Evolutionary conservation across 352 stramenopile genomes (phyloP).

Genomic region (Globisporangium sylvaticum): DNA sequence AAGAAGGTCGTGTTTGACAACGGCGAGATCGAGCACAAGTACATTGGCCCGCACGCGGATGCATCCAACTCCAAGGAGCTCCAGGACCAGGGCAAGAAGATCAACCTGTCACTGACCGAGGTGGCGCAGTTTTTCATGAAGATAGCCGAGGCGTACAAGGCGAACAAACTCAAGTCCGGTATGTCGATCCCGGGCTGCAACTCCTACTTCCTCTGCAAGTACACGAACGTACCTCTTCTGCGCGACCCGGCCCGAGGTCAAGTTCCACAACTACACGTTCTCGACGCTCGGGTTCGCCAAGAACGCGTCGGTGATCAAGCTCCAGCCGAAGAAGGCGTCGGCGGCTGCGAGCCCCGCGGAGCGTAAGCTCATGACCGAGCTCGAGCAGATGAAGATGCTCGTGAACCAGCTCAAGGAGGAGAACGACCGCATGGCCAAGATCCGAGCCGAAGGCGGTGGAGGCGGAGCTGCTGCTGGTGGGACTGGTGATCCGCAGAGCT

Average conservation of each 20-base stretch:
- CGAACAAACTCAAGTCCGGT: slow-evolving; percentile 93
- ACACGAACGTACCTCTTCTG: slow-evolving; percentile 92
- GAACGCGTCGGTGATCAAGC: slow-evolving; percentile 93
- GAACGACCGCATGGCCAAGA: slow-evolving; percentile 74
- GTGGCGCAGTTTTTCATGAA: slow-evolving; percentile 98
- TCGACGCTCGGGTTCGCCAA: slow-evolving; percentile 93
- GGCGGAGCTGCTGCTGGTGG: slow-evolving; percentile 10
- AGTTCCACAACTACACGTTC: slow-evolving; percentile 92
- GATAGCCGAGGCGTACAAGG: slow-evolving; percentile 92
- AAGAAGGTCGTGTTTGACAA: slow-evolving; percentile 90
- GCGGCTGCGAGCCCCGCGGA: slow-evolving; percentile 87
- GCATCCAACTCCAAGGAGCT: slow-evolving; percentile 92
- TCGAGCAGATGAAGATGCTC: slow-evolving; percentile 92
- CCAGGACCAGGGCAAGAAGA: slow-evolving; percentile 95
- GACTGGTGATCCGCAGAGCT: slow-evolving; percentile 9
- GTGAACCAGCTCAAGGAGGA: slow-evolving; percentile 80
- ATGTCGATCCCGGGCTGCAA: slow-evolving; percentile 92
- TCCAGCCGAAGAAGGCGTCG: slow-evolving; percentile 93
- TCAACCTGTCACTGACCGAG: slow-evolving; percentile 93
- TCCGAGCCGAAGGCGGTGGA: slow-evolving; percentile 28
- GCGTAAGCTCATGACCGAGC: slow-evolving; percentile 91
- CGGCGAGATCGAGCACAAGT: slow-evolving; percentile 92
- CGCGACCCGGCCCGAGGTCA: slow-evolving; percentile 91
- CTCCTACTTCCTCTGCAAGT: slow-evolving; percentile 95
- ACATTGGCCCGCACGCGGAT: slow-evolving; percentile 85